Evolutionary conservation across 2,329 filamentous ascomycete species (phyloP), one percentile per base, ranked within the genome.

Genomic region (Nemania serpens): DNA sequence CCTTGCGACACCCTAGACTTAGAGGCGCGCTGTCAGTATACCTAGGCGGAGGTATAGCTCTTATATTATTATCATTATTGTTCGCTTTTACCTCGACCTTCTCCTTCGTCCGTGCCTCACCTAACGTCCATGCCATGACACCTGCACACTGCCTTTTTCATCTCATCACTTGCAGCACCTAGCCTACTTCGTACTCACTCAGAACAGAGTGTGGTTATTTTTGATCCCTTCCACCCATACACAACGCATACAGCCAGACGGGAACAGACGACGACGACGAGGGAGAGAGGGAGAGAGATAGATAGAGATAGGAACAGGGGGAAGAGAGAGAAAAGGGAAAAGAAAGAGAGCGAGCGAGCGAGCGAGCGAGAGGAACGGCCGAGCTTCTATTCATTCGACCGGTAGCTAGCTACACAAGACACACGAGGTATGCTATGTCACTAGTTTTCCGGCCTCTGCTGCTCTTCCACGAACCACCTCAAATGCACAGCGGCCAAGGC

Each of bases 381-480:
- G 53, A 51, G 54, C 43, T 56, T 58, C 53, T 55, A 55, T 60
- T 55, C n/a, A 63, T 50, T 42, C 58, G 43, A 61, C 63, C 58
- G 58, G 63, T 55, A 64, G 58, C 58, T 55, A 3, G 15, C 36
- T n/a, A 48, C 63, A 62, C 63, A 34, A 59, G 47, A 58, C 62
- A 52, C 63, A 64, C 55, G 63, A 65, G 63, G 63, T 65, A 65
- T 65, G 63, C 63, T 59, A 64, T 58, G 46, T 42, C 51, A 61
- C 41, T 59, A 53, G 33, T 58, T 63, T 63, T 49, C 46, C 55
- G 34, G 57, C 39, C 50, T 59, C 55, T 61, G 41, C 57, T 50
- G 59, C 51, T 59, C 18, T 59, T 57, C 47, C 22, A 25, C 34
- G 22, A 45, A 53, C 59, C 47, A 62, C 46, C 34, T 52, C 55